Conservation (phyloP, 495 filamentous ascomycete genomes). For the Penicillium lividum region DNA sequence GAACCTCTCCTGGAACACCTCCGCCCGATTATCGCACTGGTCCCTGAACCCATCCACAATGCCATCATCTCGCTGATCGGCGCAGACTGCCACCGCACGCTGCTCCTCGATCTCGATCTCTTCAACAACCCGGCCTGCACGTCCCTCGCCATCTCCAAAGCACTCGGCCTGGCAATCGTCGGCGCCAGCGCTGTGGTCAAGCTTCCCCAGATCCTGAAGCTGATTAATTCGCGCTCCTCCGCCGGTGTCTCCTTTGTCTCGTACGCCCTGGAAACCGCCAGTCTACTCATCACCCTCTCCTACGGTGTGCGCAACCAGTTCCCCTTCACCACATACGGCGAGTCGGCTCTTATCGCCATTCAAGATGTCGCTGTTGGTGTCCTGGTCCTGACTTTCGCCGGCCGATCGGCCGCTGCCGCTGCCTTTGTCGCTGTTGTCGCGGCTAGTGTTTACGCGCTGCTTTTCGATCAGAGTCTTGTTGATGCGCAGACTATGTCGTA, state of each 20-base stretch:
- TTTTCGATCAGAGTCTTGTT: constrained; percentile 67
- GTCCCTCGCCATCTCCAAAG: constrained; percentile 86
- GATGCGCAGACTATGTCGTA: constrained; percentile 68
- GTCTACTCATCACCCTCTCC: constrained; percentile 79
- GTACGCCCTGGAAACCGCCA: constrained; percentile 85
- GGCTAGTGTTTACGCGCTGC: constrained; percentile 61
- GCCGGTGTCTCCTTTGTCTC: constrained; percentile 84
- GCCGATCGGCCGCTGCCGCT: constrained; percentile 60
- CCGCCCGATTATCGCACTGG: constrained; percentile 74
- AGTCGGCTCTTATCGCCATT: constrained; percentile 84
- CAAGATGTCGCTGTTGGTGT: constrained; percentile 89
- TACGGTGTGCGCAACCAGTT: constrained; percentile 90
- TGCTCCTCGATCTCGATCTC: constrained; percentile 79
- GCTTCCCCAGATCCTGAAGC: constrained; percentile 92
- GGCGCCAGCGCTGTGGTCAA: constrained; percentile 87
- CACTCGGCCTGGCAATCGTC: constrained; percentile 89
- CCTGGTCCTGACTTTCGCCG: constrained; percentile 78
- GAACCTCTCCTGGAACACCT: constrained; percentile 64
- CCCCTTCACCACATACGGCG: constrained; percentile 94
- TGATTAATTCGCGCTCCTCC: constrained; percentile 74
- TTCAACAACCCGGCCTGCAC: constrained; percentile 69
- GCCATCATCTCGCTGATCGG: constrained; percentile 78
- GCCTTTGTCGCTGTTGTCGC: constrained; percentile 76
- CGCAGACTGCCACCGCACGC: constrained; percentile 74
- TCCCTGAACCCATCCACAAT: constrained; percentile 76